These are phyloP conservation scores for Erysimum cheiri DNA, from an alignment of 441 rosid genomes.

Conservation along the genomic window DNA sequence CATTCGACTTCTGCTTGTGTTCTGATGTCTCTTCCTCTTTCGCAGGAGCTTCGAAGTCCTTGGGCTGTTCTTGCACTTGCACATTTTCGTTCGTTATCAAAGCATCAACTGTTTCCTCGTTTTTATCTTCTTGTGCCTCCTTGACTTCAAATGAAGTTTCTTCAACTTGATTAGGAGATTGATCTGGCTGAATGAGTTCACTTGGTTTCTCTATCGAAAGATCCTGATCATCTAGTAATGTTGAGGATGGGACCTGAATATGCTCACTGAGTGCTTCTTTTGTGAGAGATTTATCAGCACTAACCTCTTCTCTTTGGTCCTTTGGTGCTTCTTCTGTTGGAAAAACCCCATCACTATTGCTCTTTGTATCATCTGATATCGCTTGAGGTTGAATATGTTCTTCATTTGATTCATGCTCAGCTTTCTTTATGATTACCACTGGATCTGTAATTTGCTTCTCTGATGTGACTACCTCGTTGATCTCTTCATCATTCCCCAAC, in stretches of 20 bases:
- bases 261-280: conserved; percentile 37
- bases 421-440: not conserved
- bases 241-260: conserved; percentile 24
- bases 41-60: conserved; percentile 6
- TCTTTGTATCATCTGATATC: conserved; percentile 17
- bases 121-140: conserved; percentile 7
- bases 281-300: conserved; percentile 31
- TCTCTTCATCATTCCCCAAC: conserved; percentile 17
- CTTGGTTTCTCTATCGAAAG: conserved; percentile 14
- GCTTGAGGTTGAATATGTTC: conserved; percentile 18
- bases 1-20: conserved; percentile 21
- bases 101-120: not conserved
- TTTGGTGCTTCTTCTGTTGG: conserved; percentile 34
- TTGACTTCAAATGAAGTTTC: conserved; percentile 36
- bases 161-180: conserved; percentile 20
- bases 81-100: not conserved
- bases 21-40: conserved; percentile 3
- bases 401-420: conserved; percentile 27
- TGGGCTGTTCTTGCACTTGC: conserved; percentile 25
- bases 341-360: conserved; percentile 12
- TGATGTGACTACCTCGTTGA: conserved; percentile 10
- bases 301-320: conserved; percentile 24
- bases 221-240: conserved; percentile 13
- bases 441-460: conserved; percentile 22
- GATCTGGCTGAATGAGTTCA: conserved; percentile 25